Evolutionary conservation across 2,329 filamentous ascomycete genomes (phyloP).

Genomic region (Curvularia eragrostidis): DNA sequence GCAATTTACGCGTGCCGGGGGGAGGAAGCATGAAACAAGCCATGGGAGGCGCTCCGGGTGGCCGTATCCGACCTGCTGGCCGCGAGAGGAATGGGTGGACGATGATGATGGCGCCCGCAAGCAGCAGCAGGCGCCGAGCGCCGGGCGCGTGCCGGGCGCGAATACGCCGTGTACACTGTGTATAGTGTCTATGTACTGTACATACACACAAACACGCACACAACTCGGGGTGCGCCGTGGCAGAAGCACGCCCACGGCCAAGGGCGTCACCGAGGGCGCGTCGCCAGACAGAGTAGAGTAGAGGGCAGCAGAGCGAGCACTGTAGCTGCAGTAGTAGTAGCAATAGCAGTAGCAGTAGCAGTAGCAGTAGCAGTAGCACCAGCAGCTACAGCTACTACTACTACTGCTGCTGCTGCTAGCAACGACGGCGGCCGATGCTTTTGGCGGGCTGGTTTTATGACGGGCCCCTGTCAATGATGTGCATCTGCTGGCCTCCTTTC

Average conservation of each 20-base stretch:
- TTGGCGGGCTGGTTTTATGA: constrained; percentile 22
- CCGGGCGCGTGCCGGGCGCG: constrained; percentile 2
- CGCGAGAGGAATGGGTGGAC: not conserved
- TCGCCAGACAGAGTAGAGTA: too few relatives aligned
- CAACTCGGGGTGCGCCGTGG: too few relatives aligned
- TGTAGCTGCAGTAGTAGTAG: too few relatives aligned
- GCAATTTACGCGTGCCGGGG: constrained; percentile 39
- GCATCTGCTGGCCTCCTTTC: constrained; percentile 25
- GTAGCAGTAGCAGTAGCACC: too few relatives aligned
- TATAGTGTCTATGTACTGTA: too few relatives aligned
- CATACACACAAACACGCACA: too few relatives aligned
- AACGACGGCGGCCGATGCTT: constrained; percentile 10
- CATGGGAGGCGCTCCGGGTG: constrained; percentile 11
- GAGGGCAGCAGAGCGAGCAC: too few relatives aligned
- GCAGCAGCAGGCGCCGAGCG: not conserved
- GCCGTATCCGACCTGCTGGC: constrained; percentile 7
- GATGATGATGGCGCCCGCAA: not conserved
- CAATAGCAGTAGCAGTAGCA: too few relatives aligned
- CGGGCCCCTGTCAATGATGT: constrained; percentile 25
- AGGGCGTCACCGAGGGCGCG: too few relatives aligned
- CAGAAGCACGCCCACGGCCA: too few relatives aligned
- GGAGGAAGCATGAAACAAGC: constrained; percentile 35
- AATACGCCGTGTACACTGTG: not conserved
- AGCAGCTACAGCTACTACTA: too few relatives aligned
- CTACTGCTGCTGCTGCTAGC: too few relatives aligned